Evolutionary conservation across 1,284 basidiomycete genomes (phyloP).

Genomic region (Crocinoboletus sp.): DNA sequence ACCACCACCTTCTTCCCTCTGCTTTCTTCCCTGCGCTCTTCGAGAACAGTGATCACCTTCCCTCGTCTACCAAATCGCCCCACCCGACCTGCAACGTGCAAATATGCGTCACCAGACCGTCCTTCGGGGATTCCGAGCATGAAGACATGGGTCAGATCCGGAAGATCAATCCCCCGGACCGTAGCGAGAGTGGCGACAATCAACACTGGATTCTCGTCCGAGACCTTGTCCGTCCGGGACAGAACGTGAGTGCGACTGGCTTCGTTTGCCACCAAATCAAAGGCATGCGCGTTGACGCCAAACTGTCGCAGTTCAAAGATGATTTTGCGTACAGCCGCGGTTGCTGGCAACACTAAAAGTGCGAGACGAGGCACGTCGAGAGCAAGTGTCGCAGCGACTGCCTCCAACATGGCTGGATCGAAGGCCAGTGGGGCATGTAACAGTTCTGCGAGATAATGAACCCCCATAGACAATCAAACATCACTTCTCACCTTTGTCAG

Average conservation of each 20-base stretch:
- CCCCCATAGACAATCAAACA: not conserved
- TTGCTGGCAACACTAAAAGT: constrained; percentile 60
- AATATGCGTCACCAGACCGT: constrained; percentile 52
- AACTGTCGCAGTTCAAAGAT: constrained; percentile 59
- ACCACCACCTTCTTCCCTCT: constrained; percentile 26
- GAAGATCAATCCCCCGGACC: constrained; percentile 68
- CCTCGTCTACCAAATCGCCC: constrained; percentile 64
- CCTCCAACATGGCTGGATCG: constrained; percentile 55
- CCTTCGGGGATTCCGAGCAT: constrained; percentile 57
- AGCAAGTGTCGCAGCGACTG: constrained; percentile 64
- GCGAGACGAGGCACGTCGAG: constrained; percentile 65
- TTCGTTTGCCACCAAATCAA: constrained; percentile 47
- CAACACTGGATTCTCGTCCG: constrained; percentile 51
- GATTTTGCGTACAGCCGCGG: constrained; percentile 52
- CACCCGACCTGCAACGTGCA: constrained; percentile 71
- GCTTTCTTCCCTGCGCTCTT: constrained; percentile 31
- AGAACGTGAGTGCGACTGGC: constrained; percentile 42
- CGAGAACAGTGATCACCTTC: constrained; percentile 58
- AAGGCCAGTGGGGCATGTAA: constrained; percentile 45
- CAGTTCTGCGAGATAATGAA: constrained; percentile 37
- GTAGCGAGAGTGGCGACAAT: constrained; percentile 65
- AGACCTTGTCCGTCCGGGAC: constrained; percentile 28
- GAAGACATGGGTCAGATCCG: constrained; percentile 68
- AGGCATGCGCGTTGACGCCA: constrained; percentile 60
- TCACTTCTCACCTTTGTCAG: constrained; percentile 21